A percentile compares a stretch with the other conserved stretches of the same genome.
phyloP scores from a whole-genome alignment of 208 protist genomes.

The Perkinsela sp. region DNA sequence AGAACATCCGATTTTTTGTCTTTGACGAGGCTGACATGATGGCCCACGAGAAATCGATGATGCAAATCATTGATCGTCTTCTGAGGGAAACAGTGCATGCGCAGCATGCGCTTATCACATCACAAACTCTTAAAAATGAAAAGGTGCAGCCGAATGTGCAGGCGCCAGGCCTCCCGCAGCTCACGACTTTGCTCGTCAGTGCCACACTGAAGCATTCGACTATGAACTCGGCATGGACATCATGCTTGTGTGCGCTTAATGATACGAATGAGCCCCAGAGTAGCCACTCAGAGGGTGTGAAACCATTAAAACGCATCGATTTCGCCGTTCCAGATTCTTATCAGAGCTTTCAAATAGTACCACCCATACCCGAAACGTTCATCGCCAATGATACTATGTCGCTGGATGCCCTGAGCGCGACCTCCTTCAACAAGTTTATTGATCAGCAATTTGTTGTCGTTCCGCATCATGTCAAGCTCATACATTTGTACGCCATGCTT shows the following conservation, averaged over 20 bases:
- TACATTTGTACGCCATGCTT: slow-evolving; percentile 1
- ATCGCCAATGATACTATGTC: slow-evolving; percentile 1
- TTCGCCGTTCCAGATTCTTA: neutral
- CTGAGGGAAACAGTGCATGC: neutral
- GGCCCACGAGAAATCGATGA: slow-evolving; percentile 56
- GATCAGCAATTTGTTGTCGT: slow-evolving; percentile 3
- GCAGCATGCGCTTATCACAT: slow-evolving; percentile 1
- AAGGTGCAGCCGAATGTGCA: neutral
- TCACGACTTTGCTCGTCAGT: slow-evolving; percentile 1
- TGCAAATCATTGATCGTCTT: slow-evolving; percentile 1
- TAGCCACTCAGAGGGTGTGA: too few species aligned
- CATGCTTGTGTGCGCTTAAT: neutral
- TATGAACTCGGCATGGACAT: neutral
- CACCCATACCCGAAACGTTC: slow-evolving; percentile 3
- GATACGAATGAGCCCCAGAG: neutral
- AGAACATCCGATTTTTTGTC: slow-evolving; percentile 5
- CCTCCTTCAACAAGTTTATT: neutral
- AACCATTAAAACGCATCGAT: too few species aligned
- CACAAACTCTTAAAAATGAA: neutral
- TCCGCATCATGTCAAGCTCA: slow-evolving; percentile 3
- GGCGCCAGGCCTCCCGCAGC: too few species aligned
- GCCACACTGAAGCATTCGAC: slow-evolving; percentile 5
- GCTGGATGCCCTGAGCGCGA: neutral
- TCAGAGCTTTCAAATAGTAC: neutral
- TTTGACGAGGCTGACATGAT: slow-evolving; percentile 16